Conservation (phyloP, 257 asterid species). For the Lithospermum erythrorhizon region DNA sequence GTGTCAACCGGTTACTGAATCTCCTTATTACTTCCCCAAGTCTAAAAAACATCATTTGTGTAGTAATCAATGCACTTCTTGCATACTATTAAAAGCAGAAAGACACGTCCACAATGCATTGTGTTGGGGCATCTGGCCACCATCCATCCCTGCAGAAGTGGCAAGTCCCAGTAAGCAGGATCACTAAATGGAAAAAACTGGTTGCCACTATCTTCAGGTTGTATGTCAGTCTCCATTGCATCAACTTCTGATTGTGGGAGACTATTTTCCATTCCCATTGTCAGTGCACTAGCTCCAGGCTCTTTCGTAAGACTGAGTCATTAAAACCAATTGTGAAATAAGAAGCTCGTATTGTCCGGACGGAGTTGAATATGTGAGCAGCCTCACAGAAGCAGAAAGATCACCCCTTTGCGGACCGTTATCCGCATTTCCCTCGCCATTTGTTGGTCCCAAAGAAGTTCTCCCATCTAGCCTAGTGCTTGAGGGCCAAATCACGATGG, state of each 20-base stretch:
- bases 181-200: slow-evolving; percentile 72
- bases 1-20: slow-evolving; percentile 63
- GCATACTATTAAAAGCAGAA: slow-evolving; percentile 26
- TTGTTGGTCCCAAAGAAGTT: slow-evolving; percentile 32
- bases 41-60: slow-evolving; percentile 28
- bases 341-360: slow-evolving; percentile 90
- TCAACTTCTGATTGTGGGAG: slow-evolving; percentile 38
- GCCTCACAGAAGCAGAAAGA: slow-evolving; percentile 68
- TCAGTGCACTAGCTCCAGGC: slow-evolving; percentile 32
- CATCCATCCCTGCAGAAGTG: slow-evolving; percentile 94
- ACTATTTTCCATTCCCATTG: slow-evolving; percentile 33
- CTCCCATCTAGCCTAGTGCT: slow-evolving; percentile 43
- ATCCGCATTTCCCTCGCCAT: slow-evolving; percentile 31
- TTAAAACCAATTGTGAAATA: slow-evolving; percentile 53
- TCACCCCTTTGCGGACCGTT: slow-evolving; percentile 44
- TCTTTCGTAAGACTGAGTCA: slow-evolving; percentile 40
- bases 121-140: slow-evolving; percentile 85
- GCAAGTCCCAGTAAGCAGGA: slow-evolving; percentile 88
- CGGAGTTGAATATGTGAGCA: slow-evolving; percentile 83
- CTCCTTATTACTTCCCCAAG: slow-evolving; percentile 51
- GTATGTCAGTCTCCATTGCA: slow-evolving; percentile 66
- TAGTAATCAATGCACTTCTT: slow-evolving; percentile 44
- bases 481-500: slow-evolving; percentile 67
- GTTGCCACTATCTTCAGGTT: slow-evolving; percentile 50
- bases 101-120: slow-evolving; percentile 35